Evolutionary conservation across 1,284 basidiomycete species (phyloP).

Genomic region (Psilocybe mexicana): DNA sequence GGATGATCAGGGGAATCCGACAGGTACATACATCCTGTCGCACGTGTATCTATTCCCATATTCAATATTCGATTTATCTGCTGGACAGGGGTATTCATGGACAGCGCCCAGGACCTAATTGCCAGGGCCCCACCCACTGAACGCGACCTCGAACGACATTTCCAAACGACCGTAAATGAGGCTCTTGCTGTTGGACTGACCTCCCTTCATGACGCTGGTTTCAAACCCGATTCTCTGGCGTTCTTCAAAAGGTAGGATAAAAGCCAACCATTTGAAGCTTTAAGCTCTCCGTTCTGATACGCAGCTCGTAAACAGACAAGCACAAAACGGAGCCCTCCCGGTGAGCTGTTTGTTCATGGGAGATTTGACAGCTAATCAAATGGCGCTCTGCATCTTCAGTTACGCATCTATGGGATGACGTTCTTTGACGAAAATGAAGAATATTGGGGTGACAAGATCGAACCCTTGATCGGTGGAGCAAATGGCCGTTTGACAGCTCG

Average conservation of each 20-base stretch:
- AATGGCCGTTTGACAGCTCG: conserved; percentile 68
- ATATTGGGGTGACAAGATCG: conserved; percentile 75
- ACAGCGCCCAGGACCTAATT: conserved; percentile 69
- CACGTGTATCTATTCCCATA: neutral
- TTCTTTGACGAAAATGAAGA: conserved; percentile 64
- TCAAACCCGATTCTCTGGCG: conserved; percentile 63
- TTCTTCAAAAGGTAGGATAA: conserved; percentile 67
- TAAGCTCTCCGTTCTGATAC: too few species aligned
- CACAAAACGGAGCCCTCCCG: conserved; percentile 54
- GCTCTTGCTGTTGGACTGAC: conserved; percentile 73
- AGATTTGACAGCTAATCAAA: conserved; percentile 1
- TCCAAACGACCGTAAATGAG: conserved; percentile 62
- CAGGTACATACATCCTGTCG: conserved; percentile 47
- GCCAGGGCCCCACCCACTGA: conserved; percentile 64
- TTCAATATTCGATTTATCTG: neutral
- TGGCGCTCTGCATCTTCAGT: conserved; percentile 34
- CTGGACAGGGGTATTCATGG: conserved; percentile 61
- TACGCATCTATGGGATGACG: conserved; percentile 74
- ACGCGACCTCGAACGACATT: conserved; percentile 59
- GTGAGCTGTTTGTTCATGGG: conserved; percentile 36
- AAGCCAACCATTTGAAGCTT: too few species aligned
- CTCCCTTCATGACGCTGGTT: conserved; percentile 80
- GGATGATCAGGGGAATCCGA: conserved; percentile 68
- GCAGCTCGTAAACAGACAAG: conserved; percentile 46
- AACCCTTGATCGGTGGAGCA: conserved; percentile 56